A percentile compares a stretch with the other conserved stretches of the same genome.
phyloP scores from a whole-genome alignment of 306 rosid genomes.

The Trifolium fragiferum region DNA sequence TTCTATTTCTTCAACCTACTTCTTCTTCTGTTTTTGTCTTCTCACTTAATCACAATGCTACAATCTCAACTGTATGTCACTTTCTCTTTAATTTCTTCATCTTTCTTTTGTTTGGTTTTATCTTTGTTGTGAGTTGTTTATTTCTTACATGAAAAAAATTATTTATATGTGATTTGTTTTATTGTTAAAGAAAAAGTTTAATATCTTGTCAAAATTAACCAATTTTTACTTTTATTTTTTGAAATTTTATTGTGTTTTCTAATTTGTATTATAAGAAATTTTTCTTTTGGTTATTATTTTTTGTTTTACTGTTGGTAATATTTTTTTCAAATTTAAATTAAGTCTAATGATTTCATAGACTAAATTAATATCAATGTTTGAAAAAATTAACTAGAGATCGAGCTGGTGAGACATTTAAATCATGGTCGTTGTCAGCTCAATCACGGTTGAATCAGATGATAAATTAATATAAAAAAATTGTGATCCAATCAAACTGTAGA shows the following conservation, averaged over 20 bases:
- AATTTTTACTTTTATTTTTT: no score
- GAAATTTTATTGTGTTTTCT: background rate
- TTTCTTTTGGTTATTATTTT: no score
- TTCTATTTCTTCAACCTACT: background rate
- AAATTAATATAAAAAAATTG: no score
- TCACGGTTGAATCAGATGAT: no score
- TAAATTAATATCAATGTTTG: no score
- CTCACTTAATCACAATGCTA: conserved; percentile 19
- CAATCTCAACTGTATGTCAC: conserved; percentile 30
- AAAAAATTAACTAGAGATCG: no score
- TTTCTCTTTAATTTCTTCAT: background rate
- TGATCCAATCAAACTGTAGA: no score
- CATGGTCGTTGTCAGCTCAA: no score
- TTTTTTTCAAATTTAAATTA: no score
- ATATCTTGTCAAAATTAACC: background rate
- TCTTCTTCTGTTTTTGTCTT: background rate
- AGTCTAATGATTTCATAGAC: no score
- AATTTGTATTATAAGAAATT: background rate
- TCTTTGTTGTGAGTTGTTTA: background rate
- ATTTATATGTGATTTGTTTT: background rate
- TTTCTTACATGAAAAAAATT: background rate
- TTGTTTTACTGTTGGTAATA: no score
- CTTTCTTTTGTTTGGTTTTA: background rate
- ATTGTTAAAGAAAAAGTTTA: background rate
- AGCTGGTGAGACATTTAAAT: no score